Evolutionary conservation across 169 alveolate genomes (phyloP).

Genomic region (Babesia divergens): DNA sequence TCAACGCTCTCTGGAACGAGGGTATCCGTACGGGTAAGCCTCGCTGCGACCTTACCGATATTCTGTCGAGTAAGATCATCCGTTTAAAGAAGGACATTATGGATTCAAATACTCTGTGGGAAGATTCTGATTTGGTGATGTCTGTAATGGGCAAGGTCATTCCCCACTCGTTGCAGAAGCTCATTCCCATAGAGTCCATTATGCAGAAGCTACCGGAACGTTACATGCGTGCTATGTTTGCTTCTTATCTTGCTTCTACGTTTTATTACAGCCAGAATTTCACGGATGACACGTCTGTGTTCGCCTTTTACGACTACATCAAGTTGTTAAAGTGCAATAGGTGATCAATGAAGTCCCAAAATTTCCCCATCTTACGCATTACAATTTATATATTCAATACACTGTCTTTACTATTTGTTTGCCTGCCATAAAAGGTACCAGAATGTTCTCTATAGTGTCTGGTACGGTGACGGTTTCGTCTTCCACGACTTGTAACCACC

Average conservation of each 20-base stretch:
- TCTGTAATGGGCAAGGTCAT: conserved; percentile 55
- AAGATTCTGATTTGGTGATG: conserved; percentile 53
- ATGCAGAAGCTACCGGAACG: conserved; percentile 73
- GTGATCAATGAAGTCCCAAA: not conserved
- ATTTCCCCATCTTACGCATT: not conserved
- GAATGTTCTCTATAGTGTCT: conserved; percentile 42
- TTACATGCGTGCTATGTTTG: conserved; percentile 75
- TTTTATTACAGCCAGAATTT: conserved; percentile 75
- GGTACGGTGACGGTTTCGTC: conserved; percentile 24
- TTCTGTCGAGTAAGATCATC: conserved; percentile 75
- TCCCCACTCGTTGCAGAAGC: conserved; percentile 65
- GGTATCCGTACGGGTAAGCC: conserved; percentile 75
- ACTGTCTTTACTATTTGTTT: conserved; percentile 2
- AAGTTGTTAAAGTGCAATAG: conserved; percentile 30
- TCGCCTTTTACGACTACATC: conserved; percentile 78
- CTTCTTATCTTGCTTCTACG: conserved; percentile 76
- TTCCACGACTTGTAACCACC: not conserved
- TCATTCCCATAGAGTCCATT: conserved; percentile 67
- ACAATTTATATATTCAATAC: not conserved
- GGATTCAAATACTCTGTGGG: conserved; percentile 68
- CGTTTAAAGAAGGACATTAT: conserved; percentile 70
- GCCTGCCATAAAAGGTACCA: conserved; percentile 72
- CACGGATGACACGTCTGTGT: conserved; percentile 76
- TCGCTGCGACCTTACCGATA: conserved; percentile 78
- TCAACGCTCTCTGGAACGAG: conserved; percentile 73